A percentile compares a stretch with the other conserved stretches of the same genome.
phyloP scores from a whole-genome alignment of 1,284 basidiomycete species.

The Ceratobasidium sp. region DNA sequence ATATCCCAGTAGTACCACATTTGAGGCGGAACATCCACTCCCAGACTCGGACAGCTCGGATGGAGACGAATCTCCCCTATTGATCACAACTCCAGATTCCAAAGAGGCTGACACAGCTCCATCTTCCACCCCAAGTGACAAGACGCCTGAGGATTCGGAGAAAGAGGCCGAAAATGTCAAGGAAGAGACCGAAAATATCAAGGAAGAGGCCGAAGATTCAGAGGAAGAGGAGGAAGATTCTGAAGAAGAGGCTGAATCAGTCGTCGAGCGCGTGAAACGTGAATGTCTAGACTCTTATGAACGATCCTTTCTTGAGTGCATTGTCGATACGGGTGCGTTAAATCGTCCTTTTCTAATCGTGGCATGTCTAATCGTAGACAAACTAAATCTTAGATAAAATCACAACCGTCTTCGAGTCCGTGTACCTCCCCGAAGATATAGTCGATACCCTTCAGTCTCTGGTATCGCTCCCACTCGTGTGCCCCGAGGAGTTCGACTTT shows the following conservation, averaged over 20 bases:
- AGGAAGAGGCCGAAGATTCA: background rate
- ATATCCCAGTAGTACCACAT: too few relatives aligned
- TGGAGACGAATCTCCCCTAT: too few relatives aligned
- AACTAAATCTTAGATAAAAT: conserved; percentile 94
- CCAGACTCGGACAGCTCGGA: too few relatives aligned
- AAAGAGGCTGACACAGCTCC: too few relatives aligned
- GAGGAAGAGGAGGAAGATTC: background rate
- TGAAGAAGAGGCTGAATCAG: conserved; percentile 61
- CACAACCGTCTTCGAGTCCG: conserved; percentile 92
- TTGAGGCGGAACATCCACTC: too few relatives aligned
- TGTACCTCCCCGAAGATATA: conserved; percentile 98
- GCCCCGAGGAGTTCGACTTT: conserved; percentile 65
- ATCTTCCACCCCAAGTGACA: too few relatives aligned
- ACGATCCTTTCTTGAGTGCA: conserved; percentile 57
- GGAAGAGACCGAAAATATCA: too few relatives aligned
- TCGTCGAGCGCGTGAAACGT: conserved; percentile 80
- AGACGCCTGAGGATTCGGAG: too few relatives aligned
- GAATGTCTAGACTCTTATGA: conserved; percentile 63
- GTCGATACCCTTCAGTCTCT: conserved; percentile 72
- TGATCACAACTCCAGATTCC: too few relatives aligned
- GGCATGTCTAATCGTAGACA: conserved; percentile 59
- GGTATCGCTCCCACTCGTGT: conserved; percentile 65
- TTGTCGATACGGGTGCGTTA: conserved; percentile 62
- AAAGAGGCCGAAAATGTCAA: conserved; percentile 58
- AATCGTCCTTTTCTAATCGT: background rate